A percentile compares a stretch with the other conserved stretches of the same genome.
These are phyloP conservation scores for Fusarium sp. DNA, from an alignment of 2,329 filamentous ascomycete genomes.

Conservation along the genomic window DNA sequence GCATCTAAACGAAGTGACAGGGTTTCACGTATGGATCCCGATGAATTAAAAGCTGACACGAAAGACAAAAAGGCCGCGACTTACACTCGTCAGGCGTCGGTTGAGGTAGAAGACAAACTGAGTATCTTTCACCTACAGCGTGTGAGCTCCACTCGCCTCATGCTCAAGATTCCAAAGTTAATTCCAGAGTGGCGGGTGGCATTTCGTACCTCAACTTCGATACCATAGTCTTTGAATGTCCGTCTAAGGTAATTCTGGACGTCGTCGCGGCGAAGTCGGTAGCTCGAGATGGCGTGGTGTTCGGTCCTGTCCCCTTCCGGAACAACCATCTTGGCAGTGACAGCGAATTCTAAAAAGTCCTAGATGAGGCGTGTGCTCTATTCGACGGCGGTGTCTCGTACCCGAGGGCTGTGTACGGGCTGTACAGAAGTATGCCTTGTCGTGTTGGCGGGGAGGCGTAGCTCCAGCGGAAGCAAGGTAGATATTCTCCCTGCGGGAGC, in stretches of 20 bases:
- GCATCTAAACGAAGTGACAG: not conserved
- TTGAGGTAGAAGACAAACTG: conserved; percentile 17
- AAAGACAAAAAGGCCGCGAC: not conserved
- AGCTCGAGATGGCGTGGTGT: conserved; percentile 17
- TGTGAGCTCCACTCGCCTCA: not conserved
- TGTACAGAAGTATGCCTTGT: conserved; percentile 14
- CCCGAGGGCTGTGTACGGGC: conserved; percentile 4
- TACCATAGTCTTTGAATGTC: conserved; percentile 11
- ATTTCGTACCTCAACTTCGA: conserved; percentile 19
- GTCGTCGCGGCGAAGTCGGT: conserved; percentile 10
- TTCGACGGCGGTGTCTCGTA: not conserved
- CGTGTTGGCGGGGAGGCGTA: not conserved
- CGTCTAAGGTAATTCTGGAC: conserved; percentile 1
- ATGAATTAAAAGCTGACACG: not conserved
- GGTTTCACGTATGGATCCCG: not conserved
- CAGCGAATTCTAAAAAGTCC: not conserved
- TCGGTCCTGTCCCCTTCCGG: not conserved
- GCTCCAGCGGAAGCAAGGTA: not conserved
- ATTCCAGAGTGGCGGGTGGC: too few relatives aligned
- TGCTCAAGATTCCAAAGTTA: not conserved
- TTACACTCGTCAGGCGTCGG: conserved; percentile 1
- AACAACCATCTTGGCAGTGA: not conserved
- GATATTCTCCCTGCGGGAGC: conserved; percentile 13
- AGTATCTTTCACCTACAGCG: not conserved
- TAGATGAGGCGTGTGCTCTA: not conserved